Percentiles rank a stretch among this genome's conserved stretches.
These are phyloP conservation scores for Lobosporangium transversale DNA, from an alignment of 192 early-diverging fungal species.

Conservation along the genomic window DNA sequence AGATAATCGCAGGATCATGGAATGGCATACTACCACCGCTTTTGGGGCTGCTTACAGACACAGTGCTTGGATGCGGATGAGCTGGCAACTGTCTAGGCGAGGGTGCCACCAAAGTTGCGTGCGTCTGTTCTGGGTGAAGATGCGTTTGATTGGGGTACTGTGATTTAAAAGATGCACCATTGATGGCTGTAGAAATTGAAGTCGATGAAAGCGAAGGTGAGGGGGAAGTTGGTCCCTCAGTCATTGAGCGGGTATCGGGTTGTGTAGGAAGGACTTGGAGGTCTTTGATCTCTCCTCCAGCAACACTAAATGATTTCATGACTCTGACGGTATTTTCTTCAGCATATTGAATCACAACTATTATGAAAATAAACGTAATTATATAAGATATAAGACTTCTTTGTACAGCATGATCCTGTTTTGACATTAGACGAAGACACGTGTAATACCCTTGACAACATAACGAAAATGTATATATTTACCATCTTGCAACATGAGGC, in stretches of 20 bases:
- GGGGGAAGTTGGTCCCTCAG: slow-evolving; percentile 1
- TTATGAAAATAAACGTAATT: slow-evolving; percentile 4
- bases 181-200: slow-evolving; percentile 24
- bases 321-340: slow-evolving; percentile 40
- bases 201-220: slow-evolving; percentile 20
- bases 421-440: neutral
- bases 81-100: slow-evolving; percentile 33
- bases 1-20: slow-evolving; percentile 69
- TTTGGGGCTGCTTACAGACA: neutral
- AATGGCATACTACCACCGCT: slow-evolving; percentile 32
- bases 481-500: slow-evolving; percentile 72
- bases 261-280: slow-evolving; percentile 62
- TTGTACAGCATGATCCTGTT: neutral
- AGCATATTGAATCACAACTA: slow-evolving; percentile 47
- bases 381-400: neutral
- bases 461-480: slow-evolving; percentile 7
- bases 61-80: slow-evolving; percentile 25
- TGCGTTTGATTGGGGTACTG: slow-evolving; percentile 7
- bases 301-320: slow-evolving; percentile 61
- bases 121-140: slow-evolving; percentile 28
- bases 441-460: neutral
- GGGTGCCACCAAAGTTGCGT: slow-evolving; percentile 19
- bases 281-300: slow-evolving; percentile 73
- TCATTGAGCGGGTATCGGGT: slow-evolving; percentile 15
- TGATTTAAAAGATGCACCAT: neutral